Evolutionary conservation across 306 rosid genomes (phyloP).

Genomic region (Vigna angularis): DNA sequence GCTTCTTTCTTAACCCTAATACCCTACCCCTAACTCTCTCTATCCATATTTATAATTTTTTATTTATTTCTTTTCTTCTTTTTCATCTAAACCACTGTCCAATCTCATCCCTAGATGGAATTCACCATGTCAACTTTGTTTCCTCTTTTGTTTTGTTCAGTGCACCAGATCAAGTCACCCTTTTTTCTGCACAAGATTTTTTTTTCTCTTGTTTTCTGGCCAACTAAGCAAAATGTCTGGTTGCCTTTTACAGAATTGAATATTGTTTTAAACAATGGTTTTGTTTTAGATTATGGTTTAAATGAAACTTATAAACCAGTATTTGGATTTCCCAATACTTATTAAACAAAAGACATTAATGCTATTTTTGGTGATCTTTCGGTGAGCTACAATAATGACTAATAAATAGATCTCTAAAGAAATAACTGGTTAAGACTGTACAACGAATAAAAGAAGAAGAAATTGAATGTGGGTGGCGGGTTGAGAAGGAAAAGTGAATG

Average conservation of each 20-base stretch:
- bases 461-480: not conserved
- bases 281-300: not conserved
- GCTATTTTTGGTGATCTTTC: not conserved
- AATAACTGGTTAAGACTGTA: not conserved
- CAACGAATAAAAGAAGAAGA: not conserved
- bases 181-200: not conserved
- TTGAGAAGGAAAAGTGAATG: not conserved
- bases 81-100: not conserved
- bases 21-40: not conserved
- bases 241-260: too few relatives aligned
- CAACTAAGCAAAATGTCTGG: too few relatives aligned
- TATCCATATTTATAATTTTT: not conserved
- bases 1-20: not conserved
- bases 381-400: not conserved
- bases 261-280: not conserved
- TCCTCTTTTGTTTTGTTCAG: not conserved
- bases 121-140: not conserved
- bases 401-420: not conserved
- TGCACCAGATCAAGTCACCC: not conserved
- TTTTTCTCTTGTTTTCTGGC: not conserved
- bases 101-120: not conserved
- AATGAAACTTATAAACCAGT: too few relatives aligned
- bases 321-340: not conserved
- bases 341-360: not conserved
- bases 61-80: not conserved